Evolutionary conservation across 495 filamentous ascomycete genomes (phyloP).

Genomic region (Daldinia grandis): DNA sequence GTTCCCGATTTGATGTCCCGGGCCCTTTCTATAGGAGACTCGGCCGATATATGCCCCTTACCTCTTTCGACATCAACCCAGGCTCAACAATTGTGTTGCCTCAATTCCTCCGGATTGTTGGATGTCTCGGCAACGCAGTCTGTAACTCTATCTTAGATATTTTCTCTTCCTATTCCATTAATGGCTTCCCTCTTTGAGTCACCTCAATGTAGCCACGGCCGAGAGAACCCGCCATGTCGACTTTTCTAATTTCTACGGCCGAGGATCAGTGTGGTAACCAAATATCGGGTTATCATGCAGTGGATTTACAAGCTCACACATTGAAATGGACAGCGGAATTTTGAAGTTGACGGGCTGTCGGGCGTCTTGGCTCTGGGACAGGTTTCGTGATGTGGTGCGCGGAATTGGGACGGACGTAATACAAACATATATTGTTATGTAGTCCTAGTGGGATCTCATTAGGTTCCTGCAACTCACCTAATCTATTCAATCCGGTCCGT

Average conservation of each 20-base stretch:
- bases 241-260: conserved; percentile 4
- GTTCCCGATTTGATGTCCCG: not conserved
- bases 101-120: not conserved
- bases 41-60: not conserved
- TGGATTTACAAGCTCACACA: not conserved
- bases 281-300: not conserved
- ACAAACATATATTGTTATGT: not conserved
- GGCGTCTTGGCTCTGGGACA: not conserved
- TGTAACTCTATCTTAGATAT: not conserved
- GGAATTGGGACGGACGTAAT: not conserved
- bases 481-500: not conserved
- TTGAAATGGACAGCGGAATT: not conserved
- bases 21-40: not conserved
- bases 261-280: not conserved
- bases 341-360: not conserved
- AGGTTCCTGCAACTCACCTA: not conserved
- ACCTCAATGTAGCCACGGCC: not conserved
- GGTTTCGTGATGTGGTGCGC: not conserved
- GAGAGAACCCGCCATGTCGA: not conserved
- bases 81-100: not conserved
- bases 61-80: not conserved
- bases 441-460: not conserved
- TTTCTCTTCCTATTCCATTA: conserved; percentile 17
- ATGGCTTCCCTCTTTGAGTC: conserved; percentile 8
- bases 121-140: not conserved